Conservation (phyloP, 192 early-diverging fungal genomes). For the Entomortierella beljakovae region DNA sequence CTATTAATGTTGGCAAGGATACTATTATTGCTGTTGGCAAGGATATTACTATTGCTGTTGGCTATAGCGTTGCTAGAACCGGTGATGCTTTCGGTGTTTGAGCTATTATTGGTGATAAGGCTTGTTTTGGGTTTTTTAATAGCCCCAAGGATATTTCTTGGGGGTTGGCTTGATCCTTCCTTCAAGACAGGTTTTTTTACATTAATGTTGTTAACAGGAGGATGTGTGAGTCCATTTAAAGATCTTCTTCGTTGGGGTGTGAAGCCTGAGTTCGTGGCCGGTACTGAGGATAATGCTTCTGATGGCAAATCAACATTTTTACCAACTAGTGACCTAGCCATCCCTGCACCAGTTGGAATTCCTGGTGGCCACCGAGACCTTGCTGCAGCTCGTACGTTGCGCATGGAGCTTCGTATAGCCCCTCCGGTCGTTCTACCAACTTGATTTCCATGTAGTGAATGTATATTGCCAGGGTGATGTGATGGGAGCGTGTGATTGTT, state of each 20-base stretch:
- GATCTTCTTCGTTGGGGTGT: background rate
- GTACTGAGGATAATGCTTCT: background rate
- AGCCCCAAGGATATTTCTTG: background rate
- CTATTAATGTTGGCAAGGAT: background rate
- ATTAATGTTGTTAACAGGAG: background rate
- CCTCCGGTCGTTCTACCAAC: constrained; percentile 7
- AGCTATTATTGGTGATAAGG: background rate
- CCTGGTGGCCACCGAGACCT: constrained; percentile 14
- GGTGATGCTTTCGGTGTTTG: background rate
- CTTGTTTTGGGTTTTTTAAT: background rate
- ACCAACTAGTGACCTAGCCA: constrained; percentile 8
- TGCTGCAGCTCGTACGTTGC: constrained; percentile 14
- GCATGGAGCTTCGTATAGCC: constrained; percentile 6
- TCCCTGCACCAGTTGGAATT: background rate
- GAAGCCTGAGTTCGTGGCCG: background rate
- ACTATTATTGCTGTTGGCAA: constrained; percentile 5
- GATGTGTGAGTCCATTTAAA: background rate
- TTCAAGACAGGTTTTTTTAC: background rate
- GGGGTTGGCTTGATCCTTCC: background rate
- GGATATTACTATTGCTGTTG: constrained; percentile 3
- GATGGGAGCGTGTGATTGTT: background rate
- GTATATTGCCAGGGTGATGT: constrained; percentile 2
- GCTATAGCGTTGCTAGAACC: constrained; percentile 5
- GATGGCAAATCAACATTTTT: background rate
- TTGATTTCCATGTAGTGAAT: background rate